A percentile compares a stretch with the other conserved stretches of the same genome.
Evolutionary conservation across 2,329 filamentous ascomycete species (phyloP).

Genomic region (Colletotrichum navitas): DNA sequence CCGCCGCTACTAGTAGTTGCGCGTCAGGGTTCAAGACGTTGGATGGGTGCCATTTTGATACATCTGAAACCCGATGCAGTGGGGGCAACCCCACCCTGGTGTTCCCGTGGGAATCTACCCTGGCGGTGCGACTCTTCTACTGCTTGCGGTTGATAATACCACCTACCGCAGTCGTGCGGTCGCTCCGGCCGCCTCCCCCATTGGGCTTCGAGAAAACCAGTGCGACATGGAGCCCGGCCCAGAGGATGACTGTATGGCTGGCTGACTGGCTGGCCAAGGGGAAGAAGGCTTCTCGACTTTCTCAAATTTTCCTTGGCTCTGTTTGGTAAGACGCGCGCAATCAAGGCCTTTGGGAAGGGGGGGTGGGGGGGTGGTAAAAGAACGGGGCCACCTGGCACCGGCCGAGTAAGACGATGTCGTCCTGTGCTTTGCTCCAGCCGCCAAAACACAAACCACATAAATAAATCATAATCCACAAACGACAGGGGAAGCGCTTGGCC

Average conservation of each 20-base stretch:
- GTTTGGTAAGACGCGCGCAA: not conserved
- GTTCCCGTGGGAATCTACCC: constrained; percentile 23
- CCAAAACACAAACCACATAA: not conserved
- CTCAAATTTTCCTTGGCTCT: not conserved
- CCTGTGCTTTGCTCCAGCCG: not conserved
- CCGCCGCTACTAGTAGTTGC: too few species aligned
- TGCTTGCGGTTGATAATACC: constrained; percentile 24
- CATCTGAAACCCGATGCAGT: constrained; percentile 36
- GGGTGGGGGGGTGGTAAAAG: not conserved
- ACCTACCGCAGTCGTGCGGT: constrained; percentile 35
- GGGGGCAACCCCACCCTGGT: constrained; percentile 22
- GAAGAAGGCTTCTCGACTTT: not conserved
- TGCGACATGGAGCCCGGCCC: not conserved
- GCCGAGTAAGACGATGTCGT: not conserved
- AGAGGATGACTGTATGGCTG: too few species aligned
- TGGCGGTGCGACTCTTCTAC: not conserved
- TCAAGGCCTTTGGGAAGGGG: too few species aligned
- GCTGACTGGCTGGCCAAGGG: too few species aligned
- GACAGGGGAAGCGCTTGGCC: not conserved
- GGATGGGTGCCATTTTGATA: constrained; percentile 28
- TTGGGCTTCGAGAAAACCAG: not conserved
- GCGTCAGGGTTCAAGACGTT: constrained; percentile 20
- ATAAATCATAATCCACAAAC: not conserved
- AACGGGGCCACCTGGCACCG: not conserved
- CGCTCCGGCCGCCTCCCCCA: constrained; percentile 26